These are phyloP conservation scores for Starmerella kuoi DNA, from an alignment of 805 yeast species.

Conservation along the genomic window DNA sequence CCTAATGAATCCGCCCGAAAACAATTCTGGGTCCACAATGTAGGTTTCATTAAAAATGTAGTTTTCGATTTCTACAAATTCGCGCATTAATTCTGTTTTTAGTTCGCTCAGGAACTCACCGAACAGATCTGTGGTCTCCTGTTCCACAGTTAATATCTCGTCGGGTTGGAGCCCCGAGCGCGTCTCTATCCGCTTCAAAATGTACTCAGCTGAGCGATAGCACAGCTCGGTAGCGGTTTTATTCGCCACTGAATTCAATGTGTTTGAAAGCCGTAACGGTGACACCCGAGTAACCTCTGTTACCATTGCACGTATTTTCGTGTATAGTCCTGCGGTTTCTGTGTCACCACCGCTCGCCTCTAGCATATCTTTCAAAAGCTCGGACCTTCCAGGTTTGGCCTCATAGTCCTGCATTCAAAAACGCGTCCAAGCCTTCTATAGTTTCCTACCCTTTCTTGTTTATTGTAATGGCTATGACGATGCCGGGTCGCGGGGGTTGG, in stretches of 20 bases:
- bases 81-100: neutral
- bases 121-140: conserved; percentile 4
- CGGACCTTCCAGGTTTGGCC: neutral
- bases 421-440: neutral
- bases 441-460: neutral
- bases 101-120: conserved; percentile 3
- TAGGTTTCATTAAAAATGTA: conserved; percentile 4
- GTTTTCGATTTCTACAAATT: conserved; percentile 10
- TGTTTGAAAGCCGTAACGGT: conserved; percentile 9
- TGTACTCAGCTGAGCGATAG: conserved; percentile 8
- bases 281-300: conserved; percentile 10
- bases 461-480: neutral
- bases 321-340: conserved; percentile 2
- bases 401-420: neutral
- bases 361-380: conserved; percentile 5
- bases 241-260: conserved; percentile 1
- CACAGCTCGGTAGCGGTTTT: conserved; percentile 4
- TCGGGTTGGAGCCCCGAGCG: neutral
- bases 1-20: conserved; percentile 14
- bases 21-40: conserved; percentile 13
- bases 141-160: conserved; percentile 1
- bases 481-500: neutral
- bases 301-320: conserved; percentile 8
- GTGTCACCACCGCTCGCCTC: conserved; percentile 5
- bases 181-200: neutral